phyloP scores from a whole-genome alignment of 2,329 filamentous ascomycete genomes.

The Parafenestella ontariensis region DNA sequence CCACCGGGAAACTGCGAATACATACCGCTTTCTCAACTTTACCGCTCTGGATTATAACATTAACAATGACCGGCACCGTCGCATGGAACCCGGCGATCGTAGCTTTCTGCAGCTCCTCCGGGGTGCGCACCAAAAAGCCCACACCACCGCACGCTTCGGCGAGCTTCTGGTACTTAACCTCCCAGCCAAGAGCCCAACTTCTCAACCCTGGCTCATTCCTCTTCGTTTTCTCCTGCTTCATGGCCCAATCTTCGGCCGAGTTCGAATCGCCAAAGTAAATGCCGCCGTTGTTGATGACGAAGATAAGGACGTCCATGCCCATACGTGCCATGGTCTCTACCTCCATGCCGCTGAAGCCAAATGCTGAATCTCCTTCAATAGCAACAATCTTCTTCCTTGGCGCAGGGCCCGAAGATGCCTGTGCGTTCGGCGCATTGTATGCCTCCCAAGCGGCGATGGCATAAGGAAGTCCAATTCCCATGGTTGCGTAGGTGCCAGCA shows the following conservation, averaged over 20 bases:
- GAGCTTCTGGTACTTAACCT: conserved; percentile 63
- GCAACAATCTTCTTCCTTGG: conserved; percentile 62
- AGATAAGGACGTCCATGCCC: conserved; percentile 62
- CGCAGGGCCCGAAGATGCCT: conserved; percentile 41
- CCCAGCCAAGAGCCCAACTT: conserved; percentile 60
- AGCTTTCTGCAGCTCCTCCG: conserved; percentile 60
- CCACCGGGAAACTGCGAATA: not conserved
- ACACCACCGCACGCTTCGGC: conserved; percentile 63
- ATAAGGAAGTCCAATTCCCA: conserved; percentile 66
- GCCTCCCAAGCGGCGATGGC: conserved; percentile 64
- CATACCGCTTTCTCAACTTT: conserved; percentile 35
- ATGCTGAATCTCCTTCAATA: conserved; percentile 64
- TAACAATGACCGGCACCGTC: conserved; percentile 59
- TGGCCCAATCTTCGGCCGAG: conserved; percentile 53
- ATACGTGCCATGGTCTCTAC: conserved; percentile 65
- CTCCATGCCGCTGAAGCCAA: conserved; percentile 63
- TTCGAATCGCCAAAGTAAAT: conserved; percentile 49
- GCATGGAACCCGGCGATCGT: conserved; percentile 59
- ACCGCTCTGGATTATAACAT: conserved; percentile 61
- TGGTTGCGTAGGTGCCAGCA: conserved; percentile 65
- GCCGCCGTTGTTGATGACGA: conserved; percentile 63
- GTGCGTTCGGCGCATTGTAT: conserved; percentile 56
- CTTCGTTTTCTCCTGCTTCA: conserved; percentile 45
- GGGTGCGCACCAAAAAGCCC: conserved; percentile 59
- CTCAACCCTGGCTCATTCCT: conserved; percentile 51